phyloP scores from a whole-genome alignment of 495 filamentous ascomycete genomes.

The Lepraria neglecta region DNA sequence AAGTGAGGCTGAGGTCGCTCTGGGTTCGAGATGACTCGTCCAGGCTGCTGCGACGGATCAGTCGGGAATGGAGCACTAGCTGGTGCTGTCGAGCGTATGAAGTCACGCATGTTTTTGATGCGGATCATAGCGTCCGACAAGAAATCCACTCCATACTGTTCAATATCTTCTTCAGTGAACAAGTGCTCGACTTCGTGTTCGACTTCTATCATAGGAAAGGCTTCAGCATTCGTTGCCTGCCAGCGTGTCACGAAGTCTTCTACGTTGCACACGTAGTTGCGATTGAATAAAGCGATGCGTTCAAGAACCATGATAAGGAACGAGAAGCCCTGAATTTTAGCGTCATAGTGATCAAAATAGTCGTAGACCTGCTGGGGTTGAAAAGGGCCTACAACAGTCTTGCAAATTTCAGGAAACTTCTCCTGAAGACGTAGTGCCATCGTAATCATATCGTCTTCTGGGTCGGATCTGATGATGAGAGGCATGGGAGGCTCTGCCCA shows the following conservation, averaged over 20 bases:
- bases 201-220: constrained; percentile 11
- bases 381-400: constrained; percentile 31
- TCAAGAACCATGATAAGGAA: constrained; percentile 37
- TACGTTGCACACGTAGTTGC: background rate
- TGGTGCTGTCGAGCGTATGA: background rate
- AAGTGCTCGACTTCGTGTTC: constrained; percentile 20
- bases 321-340: constrained; percentile 38
- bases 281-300: constrained; percentile 20
- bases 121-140: constrained; percentile 19
- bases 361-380: constrained; percentile 34
- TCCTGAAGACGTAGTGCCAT: constrained; percentile 27
- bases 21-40: constrained; percentile 9
- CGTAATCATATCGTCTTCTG: constrained; percentile 29
- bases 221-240: constrained; percentile 13
- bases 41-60: background rate
- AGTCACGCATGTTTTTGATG: constrained; percentile 11
- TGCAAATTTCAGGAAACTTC: constrained; percentile 32
- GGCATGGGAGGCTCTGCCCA: constrained; percentile 28
- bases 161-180: constrained; percentile 25
- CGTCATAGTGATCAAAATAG: constrained; percentile 50
- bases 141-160: constrained; percentile 25
- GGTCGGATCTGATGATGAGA: constrained; percentile 27
- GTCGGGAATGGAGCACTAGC: background rate
- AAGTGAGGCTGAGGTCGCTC: constrained; percentile 1
- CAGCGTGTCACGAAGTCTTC: constrained; percentile 5